Percentiles rank a stretch among this genome's conserved stretches.
Evolutionary conservation across 176 grass and related monocot genomes (phyloP).

Genomic region (Triticum monococcum): DNA sequence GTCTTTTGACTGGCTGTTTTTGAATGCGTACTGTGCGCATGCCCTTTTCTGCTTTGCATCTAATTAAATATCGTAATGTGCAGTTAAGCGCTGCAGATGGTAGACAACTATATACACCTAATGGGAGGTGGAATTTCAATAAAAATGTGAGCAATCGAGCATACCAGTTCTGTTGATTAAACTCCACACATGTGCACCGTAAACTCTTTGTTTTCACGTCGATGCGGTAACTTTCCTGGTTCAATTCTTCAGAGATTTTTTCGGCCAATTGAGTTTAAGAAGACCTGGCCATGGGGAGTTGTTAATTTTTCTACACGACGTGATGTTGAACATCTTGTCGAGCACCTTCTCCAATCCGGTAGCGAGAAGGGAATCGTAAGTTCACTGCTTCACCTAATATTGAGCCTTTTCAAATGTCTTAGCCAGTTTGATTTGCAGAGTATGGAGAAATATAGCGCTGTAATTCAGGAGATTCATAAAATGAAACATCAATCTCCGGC

Average conservation of each 20-base stretch:
- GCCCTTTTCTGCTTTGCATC: neutral
- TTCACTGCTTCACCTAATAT: neutral
- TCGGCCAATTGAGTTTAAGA: neutral
- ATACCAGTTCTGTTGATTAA: neutral
- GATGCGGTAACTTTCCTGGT: neutral
- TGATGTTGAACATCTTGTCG: conserved; percentile 13
- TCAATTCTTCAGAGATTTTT: conserved; percentile 43
- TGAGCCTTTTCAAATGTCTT: neutral
- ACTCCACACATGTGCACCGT: neutral
- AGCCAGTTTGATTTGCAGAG: conserved; percentile 26
- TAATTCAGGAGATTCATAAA: conserved; percentile 42
- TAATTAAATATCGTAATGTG: neutral
- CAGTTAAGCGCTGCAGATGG: conserved; percentile 52
- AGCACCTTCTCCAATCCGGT: conserved; percentile 32
- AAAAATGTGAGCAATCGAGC: neutral
- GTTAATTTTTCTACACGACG: conserved; percentile 26
- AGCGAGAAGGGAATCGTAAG: conserved; percentile 53
- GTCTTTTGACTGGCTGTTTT: neutral
- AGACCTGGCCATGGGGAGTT: conserved; percentile 25
- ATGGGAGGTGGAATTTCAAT: conserved; percentile 13
- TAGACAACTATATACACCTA: conserved; percentile 21
- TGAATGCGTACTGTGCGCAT: neutral
- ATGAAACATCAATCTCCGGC: conserved; percentile 22
- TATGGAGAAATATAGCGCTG: conserved; percentile 15
- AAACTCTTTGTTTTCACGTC: neutral